Percentiles rank a stretch among this genome's conserved stretches.
Evolutionary conservation across 2,329 filamentous ascomycete genomes (phyloP).

Genomic region (Stagonosporopsis vannaccii): DNA sequence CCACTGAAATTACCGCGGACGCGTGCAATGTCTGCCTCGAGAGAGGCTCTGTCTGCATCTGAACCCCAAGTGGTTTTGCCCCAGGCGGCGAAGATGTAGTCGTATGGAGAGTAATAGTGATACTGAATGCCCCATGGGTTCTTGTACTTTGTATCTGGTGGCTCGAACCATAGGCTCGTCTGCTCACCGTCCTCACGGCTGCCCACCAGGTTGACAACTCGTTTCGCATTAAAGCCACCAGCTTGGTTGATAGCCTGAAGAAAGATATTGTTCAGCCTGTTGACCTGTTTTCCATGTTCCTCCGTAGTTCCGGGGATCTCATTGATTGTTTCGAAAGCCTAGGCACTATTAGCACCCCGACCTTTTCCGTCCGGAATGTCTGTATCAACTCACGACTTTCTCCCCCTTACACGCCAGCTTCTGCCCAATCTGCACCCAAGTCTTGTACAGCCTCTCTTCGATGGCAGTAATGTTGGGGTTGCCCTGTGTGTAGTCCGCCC

Average conservation of each 20-base stretch:
- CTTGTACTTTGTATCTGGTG: slow-evolving; percentile 55
- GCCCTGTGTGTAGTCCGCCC: slow-evolving; percentile 60
- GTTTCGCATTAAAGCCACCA: slow-evolving; percentile 62
- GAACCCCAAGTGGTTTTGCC: slow-evolving; percentile 68
- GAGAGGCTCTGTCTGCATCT: slow-evolving; percentile 58
- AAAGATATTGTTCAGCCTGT: slow-evolving; percentile 65
- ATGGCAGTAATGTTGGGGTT: slow-evolving; percentile 60
- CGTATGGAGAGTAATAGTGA: slow-evolving; percentile 66
- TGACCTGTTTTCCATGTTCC: slow-evolving; percentile 59
- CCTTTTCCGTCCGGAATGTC: background rate
- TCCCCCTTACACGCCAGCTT: slow-evolving; percentile 63
- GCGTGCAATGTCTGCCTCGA: slow-evolving; percentile 59
- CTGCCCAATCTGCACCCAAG: slow-evolving; percentile 66
- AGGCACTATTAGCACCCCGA: background rate
- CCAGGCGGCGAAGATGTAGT: slow-evolving; percentile 57
- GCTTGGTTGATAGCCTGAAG: slow-evolving; percentile 61
- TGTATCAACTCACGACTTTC: slow-evolving; percentile 43
- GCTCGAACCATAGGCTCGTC: slow-evolving; percentile 63
- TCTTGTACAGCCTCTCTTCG: slow-evolving; percentile 62
- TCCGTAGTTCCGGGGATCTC: slow-evolving; percentile 63
- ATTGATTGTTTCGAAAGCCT: slow-evolving; percentile 66
- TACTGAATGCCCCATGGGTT: slow-evolving; percentile 68
- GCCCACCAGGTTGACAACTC: slow-evolving; percentile 65
- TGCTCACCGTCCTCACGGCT: slow-evolving; percentile 60
- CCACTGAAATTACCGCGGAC: slow-evolving; percentile 64